phyloP scores from a whole-genome alignment of 228 moss, liverwort and hornwort genomes.

The Sphagnum magellanicum region DNA sequence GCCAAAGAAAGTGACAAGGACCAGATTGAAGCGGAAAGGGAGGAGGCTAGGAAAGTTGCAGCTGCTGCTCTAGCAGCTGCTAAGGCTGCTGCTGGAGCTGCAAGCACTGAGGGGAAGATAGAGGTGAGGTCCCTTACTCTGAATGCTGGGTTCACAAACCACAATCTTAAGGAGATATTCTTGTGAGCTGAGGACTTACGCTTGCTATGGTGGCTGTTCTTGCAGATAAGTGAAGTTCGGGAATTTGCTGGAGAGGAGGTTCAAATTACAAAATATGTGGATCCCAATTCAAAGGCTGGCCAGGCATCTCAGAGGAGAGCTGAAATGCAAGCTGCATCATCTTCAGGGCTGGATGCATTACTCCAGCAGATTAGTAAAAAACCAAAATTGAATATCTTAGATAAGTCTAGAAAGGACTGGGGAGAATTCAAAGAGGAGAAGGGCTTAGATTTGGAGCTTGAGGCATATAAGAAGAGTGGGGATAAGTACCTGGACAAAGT shows the following conservation, averaged over 20 bases:
- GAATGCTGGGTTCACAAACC: not conserved
- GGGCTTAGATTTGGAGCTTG: slow-evolving; percentile 79
- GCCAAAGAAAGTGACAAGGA: slow-evolving; percentile 15
- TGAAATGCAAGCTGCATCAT: slow-evolving; percentile 82
- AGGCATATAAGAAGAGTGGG: slow-evolving; percentile 88
- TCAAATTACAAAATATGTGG: slow-evolving; percentile 31
- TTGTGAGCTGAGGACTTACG: not conserved
- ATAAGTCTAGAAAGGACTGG: slow-evolving; percentile 98
- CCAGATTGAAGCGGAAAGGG: slow-evolving; percentile 11
- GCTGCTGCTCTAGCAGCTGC: slow-evolving; percentile 46
- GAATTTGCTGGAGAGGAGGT: slow-evolving; percentile 58
- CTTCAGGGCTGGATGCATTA: slow-evolving; percentile 69
- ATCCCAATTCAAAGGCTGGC: slow-evolving; percentile 50
- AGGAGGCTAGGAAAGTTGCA: slow-evolving; percentile 31
- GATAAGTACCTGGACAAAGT: slow-evolving; percentile 96
- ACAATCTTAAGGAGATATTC: not conserved
- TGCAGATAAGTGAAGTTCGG: slow-evolving; percentile 62
- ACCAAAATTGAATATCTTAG: slow-evolving; percentile 89
- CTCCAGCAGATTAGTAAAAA: slow-evolving; percentile 86
- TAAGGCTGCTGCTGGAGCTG: slow-evolving; percentile 24
- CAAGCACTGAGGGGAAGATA: slow-evolving; percentile 30
- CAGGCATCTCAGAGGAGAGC: slow-evolving; percentile 64
- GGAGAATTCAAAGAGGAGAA: slow-evolving; percentile 92
- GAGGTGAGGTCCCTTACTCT: slow-evolving; percentile 13
- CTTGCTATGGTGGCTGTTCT: not conserved